A percentile compares a stretch with the other conserved stretches of the same genome.
Conservation (phyloP, 129 eudicot genomes). For the Lonicera japonica region DNA sequence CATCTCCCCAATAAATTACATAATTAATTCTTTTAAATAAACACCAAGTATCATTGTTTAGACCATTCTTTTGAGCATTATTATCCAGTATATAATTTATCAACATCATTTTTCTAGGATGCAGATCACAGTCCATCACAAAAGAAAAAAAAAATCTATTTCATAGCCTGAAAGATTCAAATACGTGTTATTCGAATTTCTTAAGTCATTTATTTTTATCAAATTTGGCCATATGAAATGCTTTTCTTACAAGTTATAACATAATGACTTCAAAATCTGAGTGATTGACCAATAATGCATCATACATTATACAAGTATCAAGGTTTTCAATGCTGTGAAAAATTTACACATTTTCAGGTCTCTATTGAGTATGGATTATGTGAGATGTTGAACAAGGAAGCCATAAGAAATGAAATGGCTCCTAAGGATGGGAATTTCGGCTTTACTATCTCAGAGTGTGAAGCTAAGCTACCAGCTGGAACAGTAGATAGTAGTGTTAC, state of each 20-base stretch:
- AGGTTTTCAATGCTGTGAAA: neutral
- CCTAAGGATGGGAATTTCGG: slow-evolving; percentile 77
- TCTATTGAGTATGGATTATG: slow-evolving; percentile 92
- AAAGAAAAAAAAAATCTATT: no score
- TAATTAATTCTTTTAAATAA: no score
- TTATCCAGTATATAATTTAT: no score
- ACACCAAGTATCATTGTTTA: no score
- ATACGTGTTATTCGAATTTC: neutral
- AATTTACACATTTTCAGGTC: slow-evolving; percentile 33
- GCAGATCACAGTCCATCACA: no score
- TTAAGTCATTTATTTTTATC: no score
- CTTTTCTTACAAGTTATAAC: no score
- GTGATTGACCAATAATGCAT: neutral
- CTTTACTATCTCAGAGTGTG: slow-evolving; percentile 57
- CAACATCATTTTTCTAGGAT: no score
- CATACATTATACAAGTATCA: neutral
- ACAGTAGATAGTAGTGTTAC: slow-evolving; percentile 46
- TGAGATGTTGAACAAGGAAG: slow-evolving; percentile 71
- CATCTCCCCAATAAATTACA: no score
- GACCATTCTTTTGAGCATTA: no score
- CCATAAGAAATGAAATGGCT: slow-evolving; percentile 59
- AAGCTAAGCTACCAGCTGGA: slow-evolving; percentile 67
- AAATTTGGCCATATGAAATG: no score
- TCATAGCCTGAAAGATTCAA: neutral
- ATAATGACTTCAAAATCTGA: neutral